Conservation (phyloP, 2,329 filamentous ascomycete genomes). For the Talaromyces atroroseus region DNA sequence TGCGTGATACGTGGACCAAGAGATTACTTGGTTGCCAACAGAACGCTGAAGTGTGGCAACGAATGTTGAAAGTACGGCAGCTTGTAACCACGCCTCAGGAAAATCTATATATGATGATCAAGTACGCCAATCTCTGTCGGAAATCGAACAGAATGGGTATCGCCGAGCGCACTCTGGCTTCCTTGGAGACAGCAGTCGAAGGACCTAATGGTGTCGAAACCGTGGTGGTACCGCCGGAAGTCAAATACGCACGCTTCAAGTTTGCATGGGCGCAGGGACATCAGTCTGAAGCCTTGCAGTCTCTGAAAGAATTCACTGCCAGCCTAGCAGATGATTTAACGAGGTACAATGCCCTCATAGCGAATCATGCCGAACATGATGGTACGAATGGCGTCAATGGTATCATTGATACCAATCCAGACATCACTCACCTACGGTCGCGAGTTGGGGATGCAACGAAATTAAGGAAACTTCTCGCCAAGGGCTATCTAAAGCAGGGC, state of each 20-base stretch:
- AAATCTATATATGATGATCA: conserved; percentile 99
- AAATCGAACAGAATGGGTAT: conserved; percentile 93
- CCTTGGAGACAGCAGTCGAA: conserved; percentile 68
- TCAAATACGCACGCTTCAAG: conserved; percentile 95
- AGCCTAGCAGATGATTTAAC: conserved; percentile 56
- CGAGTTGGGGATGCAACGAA: conserved; percentile 49
- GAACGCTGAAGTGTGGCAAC: conserved; percentile 96
- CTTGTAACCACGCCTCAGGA: conserved; percentile 87
- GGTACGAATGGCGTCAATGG: conserved; percentile 47
- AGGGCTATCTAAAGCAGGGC: conserved; percentile 92
- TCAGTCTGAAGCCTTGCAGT: conserved; percentile 57
- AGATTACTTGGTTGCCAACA: conserved; percentile 91
- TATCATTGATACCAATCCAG: conserved; percentile 35
- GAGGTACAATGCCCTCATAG: conserved; percentile 38
- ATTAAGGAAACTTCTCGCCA: conserved; percentile 69
- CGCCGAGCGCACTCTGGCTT: conserved; percentile 89
- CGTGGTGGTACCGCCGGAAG: conserved; percentile 57
- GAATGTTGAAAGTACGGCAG: conserved; percentile 91
- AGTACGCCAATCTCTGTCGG: conserved; percentile 95
- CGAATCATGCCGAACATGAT: conserved; percentile 33
- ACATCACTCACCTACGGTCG: conserved; percentile 34
- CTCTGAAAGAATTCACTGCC: conserved; percentile 58
- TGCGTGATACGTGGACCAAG: conserved; percentile 93
- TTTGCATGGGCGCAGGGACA: conserved; percentile 85
- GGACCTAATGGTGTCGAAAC: conserved; percentile 36